A percentile compares a stretch with the other conserved stretches of the same genome.
These are phyloP conservation scores for Trichoderma pleuroti DNA, from an alignment of 2,329 filamentous ascomycete species.

Conservation along the genomic window DNA sequence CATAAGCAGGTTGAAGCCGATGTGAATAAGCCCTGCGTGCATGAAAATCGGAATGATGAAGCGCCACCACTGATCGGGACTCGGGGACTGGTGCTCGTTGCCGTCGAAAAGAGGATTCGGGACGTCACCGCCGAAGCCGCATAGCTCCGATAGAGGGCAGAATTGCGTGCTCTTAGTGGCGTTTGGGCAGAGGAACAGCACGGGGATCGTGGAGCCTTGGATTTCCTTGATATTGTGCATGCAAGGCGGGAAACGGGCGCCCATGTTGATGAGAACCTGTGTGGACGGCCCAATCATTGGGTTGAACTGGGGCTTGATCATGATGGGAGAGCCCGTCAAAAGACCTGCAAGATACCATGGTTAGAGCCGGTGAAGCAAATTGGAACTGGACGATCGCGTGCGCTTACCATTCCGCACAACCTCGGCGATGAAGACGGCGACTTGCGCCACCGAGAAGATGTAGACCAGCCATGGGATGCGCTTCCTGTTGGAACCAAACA, in stretches of 20 bases:
- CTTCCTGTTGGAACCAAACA: conserved; percentile 54
- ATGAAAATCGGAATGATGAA: conserved; percentile 96
- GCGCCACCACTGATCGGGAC: conserved; percentile 92
- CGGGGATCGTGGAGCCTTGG: conserved; percentile 46
- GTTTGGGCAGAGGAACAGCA: conserved; percentile 78
- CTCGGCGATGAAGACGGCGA: conserved; percentile 85
- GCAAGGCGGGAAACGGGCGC: conserved; percentile 84
- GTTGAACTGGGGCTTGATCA: conserved; percentile 83
- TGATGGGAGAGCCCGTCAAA: conserved; percentile 73
- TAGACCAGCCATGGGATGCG: conserved; percentile 79
- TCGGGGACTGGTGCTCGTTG: conserved; percentile 47
- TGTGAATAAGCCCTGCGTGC: conserved; percentile 90
- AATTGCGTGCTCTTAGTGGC: conserved; percentile 58
- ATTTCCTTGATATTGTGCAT: conserved; percentile 80
- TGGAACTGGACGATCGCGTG: background rate
- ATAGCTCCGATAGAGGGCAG: conserved; percentile 76
- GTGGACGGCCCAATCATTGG: conserved; percentile 94
- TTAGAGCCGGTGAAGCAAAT: conserved; percentile 2
- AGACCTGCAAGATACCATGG: conserved; percentile 48
- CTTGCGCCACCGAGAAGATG: conserved; percentile 69
- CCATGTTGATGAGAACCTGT: conserved; percentile 94
- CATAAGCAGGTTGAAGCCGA: conserved; percentile 89
- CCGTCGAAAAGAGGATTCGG: conserved; percentile 62
- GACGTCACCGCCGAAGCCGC: conserved; percentile 72
- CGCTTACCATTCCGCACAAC: conserved; percentile 75